Conservation (phyloP, 768 basidiomycete species). For the Leucosporidium yakuticum region DNA sequence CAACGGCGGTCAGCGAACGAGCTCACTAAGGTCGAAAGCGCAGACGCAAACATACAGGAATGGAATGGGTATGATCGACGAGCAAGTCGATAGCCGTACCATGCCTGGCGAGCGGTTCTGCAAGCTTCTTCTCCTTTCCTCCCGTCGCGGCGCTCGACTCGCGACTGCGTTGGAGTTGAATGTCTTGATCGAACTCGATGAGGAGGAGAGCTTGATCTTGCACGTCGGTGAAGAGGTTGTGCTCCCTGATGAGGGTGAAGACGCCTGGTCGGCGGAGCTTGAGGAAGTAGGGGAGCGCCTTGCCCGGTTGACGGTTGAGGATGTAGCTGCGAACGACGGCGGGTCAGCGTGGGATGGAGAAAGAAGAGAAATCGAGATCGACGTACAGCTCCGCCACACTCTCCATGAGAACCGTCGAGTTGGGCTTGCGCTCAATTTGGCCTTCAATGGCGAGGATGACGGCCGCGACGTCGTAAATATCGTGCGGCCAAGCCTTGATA, state of each 20-base stretch:
- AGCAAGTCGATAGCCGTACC: slow-evolving; percentile 79
- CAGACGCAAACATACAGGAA: slow-evolving; percentile 61
- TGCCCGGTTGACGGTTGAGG: slow-evolving; percentile 82
- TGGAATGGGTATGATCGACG: slow-evolving; percentile 91
- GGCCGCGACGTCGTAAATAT: slow-evolving; percentile 79
- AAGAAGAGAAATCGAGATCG: background rate
- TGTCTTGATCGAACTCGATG: slow-evolving; percentile 88
- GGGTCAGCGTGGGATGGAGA: background rate
- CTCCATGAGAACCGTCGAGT: slow-evolving; percentile 75
- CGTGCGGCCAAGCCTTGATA: slow-evolving; percentile 80
- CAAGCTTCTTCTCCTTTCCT: slow-evolving; percentile 26
- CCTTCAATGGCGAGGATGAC: slow-evolving; percentile 84
- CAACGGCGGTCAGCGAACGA: slow-evolving; percentile 6
- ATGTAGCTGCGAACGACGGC: slow-evolving; percentile 56
- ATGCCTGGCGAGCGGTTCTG: slow-evolving; percentile 39
- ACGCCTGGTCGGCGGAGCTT: slow-evolving; percentile 80
- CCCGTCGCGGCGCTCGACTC: slow-evolving; percentile 14
- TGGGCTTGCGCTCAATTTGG: slow-evolving; percentile 57
- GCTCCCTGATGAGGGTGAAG: slow-evolving; percentile 85
- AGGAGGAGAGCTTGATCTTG: slow-evolving; percentile 87
- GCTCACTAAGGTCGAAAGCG: background rate
- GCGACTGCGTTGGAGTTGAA: slow-evolving; percentile 42
- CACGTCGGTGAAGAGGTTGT: slow-evolving; percentile 90
- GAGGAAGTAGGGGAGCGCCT: slow-evolving; percentile 85
- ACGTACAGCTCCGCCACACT: slow-evolving; percentile 81